Evolutionary conservation across 2,329 filamentous ascomycete species (phyloP).

Genomic region (Beauveria varroae): DNA sequence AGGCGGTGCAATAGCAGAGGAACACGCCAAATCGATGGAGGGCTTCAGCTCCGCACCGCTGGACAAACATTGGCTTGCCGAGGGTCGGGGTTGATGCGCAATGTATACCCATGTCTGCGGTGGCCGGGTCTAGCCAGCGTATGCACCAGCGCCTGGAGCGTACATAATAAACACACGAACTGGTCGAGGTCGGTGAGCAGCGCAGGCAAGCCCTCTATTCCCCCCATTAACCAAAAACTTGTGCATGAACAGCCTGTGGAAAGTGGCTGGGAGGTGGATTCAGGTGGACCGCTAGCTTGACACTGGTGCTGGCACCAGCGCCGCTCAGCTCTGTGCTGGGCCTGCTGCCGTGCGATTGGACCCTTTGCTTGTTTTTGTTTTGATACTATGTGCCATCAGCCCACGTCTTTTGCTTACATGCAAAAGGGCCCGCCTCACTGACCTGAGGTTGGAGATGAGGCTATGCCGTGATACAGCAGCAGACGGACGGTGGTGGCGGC

Average conservation of each 20-base stretch:
- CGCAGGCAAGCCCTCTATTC: not conserved
- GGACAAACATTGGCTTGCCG: not conserved
- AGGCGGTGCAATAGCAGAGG: not conserved
- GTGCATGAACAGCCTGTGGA: constrained; percentile 9
- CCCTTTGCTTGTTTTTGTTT: constrained; percentile 9
- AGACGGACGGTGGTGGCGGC: not conserved
- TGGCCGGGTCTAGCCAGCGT: not conserved
- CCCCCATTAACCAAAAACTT: constrained; percentile 1
- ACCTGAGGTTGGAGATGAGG: constrained; percentile 2
- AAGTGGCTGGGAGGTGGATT: constrained; percentile 12
- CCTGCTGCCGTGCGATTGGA: not conserved
- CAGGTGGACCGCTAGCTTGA: constrained; percentile 7
- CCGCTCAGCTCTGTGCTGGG: not conserved
- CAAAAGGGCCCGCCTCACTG: not conserved
- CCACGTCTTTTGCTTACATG: not conserved
- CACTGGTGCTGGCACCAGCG: not conserved
- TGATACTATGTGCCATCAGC: constrained; percentile 1
- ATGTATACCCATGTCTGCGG: constrained; percentile 2
- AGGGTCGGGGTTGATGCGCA: constrained; percentile 5
- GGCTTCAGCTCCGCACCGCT: not conserved
- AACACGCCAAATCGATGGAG: not conserved
- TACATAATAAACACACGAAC: not conserved
- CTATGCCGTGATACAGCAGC: constrained; percentile 6
- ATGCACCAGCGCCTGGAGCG: not conserved
- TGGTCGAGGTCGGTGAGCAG: constrained; percentile 9